These are phyloP conservation scores for Coffea humblotiana DNA, from an alignment of 305 asterid species.

Conservation along the genomic window DNA sequence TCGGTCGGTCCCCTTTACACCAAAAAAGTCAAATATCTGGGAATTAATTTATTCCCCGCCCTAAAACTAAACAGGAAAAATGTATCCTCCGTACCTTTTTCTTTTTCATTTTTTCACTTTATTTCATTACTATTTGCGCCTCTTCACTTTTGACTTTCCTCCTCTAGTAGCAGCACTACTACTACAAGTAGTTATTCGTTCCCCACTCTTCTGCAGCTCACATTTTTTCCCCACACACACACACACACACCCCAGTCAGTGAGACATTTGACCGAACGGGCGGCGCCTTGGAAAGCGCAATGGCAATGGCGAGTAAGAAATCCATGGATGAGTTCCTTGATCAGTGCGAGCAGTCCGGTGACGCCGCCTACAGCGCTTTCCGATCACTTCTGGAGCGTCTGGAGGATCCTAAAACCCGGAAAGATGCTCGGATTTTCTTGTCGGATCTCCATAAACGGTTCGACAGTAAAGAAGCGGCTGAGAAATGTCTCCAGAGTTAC, in stretches of 20 bases:
- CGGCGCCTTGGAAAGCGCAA: not conserved
- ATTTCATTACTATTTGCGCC: not conserved
- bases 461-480: slow-evolving; percentile 49
- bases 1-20: not conserved
- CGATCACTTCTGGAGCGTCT: slow-evolving; percentile 85
- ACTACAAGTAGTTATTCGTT: too few relatives aligned
- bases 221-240: not conserved
- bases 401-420: slow-evolving; percentile 78
- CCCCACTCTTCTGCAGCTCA: not conserved
- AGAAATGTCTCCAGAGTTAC: slow-evolving; percentile 63
- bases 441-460: slow-evolving; percentile 73
- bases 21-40: not conserved
- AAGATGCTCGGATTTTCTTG: slow-evolving; percentile 79
- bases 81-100: not conserved
- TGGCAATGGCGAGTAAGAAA: slow-evolving; percentile 30
- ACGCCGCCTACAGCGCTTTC: slow-evolving; percentile 80
- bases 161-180: not conserved
- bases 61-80: not conserved
- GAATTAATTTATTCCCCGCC: not conserved
- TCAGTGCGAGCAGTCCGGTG: slow-evolving; percentile 77
- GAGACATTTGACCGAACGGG: slow-evolving; percentile 2
- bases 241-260: not conserved
- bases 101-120: not conserved
- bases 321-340: slow-evolving; percentile 71
- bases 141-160: not conserved